phyloP scores from a whole-genome alignment of 257 asterid genomes.

The Gardenia jasminoides region DNA sequence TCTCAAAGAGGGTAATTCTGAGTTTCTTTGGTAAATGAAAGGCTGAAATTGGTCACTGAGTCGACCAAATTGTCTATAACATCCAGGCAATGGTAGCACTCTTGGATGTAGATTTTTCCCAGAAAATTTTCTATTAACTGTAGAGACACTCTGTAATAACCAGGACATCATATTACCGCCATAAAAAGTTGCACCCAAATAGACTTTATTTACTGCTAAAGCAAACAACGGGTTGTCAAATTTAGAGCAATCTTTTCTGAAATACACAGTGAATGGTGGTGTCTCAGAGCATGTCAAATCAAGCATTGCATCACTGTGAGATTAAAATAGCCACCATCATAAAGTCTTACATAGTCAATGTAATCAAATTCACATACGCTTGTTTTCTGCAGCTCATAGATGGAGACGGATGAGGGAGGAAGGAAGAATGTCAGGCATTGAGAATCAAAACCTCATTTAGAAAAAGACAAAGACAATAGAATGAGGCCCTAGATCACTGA shows the following conservation, averaged over 20 bases:
- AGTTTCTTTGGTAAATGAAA: constrained; percentile 29
- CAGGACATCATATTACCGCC: background rate
- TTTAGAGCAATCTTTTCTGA: background rate
- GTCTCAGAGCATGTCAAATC: background rate
- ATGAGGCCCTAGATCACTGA: background rate
- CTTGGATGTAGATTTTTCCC: constrained; percentile 27
- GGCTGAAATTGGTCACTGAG: constrained; percentile 31
- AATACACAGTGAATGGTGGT: background rate
- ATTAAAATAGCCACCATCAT: background rate
- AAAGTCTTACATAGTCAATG: background rate
- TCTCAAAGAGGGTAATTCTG: constrained; percentile 33
- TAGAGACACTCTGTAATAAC: constrained; percentile 49
- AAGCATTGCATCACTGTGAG: background rate
- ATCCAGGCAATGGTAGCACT: constrained; percentile 29
- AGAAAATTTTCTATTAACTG: constrained; percentile 29
- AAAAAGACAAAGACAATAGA: too few relatives aligned
- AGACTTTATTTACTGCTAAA: background rate
- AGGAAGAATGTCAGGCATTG: too few relatives aligned
- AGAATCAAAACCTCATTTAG: background rate
- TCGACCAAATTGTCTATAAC: constrained; percentile 47
- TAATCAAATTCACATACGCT: background rate
- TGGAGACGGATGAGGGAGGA: background rate
- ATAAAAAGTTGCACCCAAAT: background rate
- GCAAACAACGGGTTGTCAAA: background rate
- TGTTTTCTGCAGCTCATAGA: background rate